Percentiles rank a stretch among this genome's conserved stretches.
These are phyloP conservation scores for Boletus semigastroideus DNA, from an alignment of 1,284 basidiomycete species.

Conservation along the genomic window DNA sequence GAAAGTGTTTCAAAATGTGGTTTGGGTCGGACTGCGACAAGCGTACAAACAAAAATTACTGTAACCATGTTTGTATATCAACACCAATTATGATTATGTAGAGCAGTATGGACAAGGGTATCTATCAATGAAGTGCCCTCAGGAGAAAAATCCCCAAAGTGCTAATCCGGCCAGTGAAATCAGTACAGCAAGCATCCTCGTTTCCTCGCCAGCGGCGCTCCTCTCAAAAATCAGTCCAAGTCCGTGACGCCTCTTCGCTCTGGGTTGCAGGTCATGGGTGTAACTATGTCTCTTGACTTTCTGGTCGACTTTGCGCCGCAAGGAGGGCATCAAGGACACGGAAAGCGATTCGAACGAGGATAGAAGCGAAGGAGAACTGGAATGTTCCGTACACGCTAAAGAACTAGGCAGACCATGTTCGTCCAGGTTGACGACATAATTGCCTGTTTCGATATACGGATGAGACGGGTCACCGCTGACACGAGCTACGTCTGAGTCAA, in stretches of 20 bases:
- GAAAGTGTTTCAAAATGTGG: constrained; percentile 12
- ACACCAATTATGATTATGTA: not conserved
- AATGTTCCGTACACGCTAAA: constrained; percentile 47
- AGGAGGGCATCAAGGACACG: constrained; percentile 40
- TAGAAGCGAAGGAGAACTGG: constrained; percentile 38
- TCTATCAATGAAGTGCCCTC: constrained; percentile 5
- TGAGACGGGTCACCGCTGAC: constrained; percentile 31
- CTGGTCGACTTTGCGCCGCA: constrained; percentile 8
- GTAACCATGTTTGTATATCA: constrained; percentile 16
- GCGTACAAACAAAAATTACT: not conserved
- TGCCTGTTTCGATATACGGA: constrained; percentile 40
- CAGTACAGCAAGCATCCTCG: constrained; percentile 59
- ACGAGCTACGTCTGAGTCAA: constrained; percentile 29
- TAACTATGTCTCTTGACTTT: constrained; percentile 24
- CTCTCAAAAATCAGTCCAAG: constrained; percentile 51
- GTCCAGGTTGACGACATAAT: constrained; percentile 50
- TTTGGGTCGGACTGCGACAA: too few relatives aligned
- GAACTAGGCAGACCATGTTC: constrained; percentile 43
- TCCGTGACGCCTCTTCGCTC: constrained; percentile 37
- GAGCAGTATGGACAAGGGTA: not conserved
- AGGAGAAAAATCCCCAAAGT: constrained; percentile 49
- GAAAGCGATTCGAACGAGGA: constrained; percentile 38
- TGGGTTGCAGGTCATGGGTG: constrained; percentile 27
- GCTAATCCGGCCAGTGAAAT: constrained; percentile 53
- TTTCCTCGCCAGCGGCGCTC: constrained; percentile 67